A percentile compares a stretch with the other conserved stretches of the same genome.
Evolutionary conservation across 2,329 filamentous ascomycete species (phyloP).

Genomic region (Ascochyta clinopodiicola): DNA sequence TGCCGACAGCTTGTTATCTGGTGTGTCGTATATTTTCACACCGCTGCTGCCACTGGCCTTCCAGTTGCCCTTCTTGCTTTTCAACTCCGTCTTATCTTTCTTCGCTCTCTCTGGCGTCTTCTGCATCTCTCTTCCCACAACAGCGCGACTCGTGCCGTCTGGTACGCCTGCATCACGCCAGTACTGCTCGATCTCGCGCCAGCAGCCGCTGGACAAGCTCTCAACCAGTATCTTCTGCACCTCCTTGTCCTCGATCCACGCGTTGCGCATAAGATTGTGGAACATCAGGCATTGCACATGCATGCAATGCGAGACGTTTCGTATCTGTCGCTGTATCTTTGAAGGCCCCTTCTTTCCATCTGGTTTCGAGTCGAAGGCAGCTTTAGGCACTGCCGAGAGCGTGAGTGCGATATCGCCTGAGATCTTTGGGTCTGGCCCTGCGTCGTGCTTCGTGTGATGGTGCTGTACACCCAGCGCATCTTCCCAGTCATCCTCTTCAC

Average conservation of each 20-base stretch:
- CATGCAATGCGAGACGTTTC: conserved; percentile 81
- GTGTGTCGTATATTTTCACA: conserved; percentile 37
- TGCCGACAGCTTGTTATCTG: conserved; percentile 23
- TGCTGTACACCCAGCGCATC: conserved; percentile 48
- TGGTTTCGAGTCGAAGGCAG: conserved; percentile 44
- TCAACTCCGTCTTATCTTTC: conserved; percentile 59
- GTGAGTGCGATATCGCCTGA: conserved; percentile 78
- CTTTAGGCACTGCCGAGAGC: conserved; percentile 50
- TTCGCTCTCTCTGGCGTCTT: conserved; percentile 66
- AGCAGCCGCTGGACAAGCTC: conserved; percentile 39
- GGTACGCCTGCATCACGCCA: conserved; percentile 79
- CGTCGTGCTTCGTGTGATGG: conserved; percentile 36
- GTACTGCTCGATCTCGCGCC: conserved; percentile 53
- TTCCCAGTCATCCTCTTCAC: conserved; percentile 50
- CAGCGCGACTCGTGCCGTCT: conserved; percentile 78
- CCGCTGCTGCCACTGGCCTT: conserved; percentile 53
- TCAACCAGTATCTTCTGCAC: conserved; percentile 43
- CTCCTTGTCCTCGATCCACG: conserved; percentile 45
- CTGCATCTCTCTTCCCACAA: conserved; percentile 68
- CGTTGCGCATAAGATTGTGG: conserved; percentile 76
- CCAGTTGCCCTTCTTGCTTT: conserved; percentile 38
- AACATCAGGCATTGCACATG: conserved; percentile 89
- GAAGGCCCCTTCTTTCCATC: conserved; percentile 82
- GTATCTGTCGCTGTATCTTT: conserved; percentile 81
- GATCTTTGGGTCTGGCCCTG: conserved; percentile 55